Conservation (phyloP, 108 stramenopile species). For the Fistulifera solaris region DNA sequence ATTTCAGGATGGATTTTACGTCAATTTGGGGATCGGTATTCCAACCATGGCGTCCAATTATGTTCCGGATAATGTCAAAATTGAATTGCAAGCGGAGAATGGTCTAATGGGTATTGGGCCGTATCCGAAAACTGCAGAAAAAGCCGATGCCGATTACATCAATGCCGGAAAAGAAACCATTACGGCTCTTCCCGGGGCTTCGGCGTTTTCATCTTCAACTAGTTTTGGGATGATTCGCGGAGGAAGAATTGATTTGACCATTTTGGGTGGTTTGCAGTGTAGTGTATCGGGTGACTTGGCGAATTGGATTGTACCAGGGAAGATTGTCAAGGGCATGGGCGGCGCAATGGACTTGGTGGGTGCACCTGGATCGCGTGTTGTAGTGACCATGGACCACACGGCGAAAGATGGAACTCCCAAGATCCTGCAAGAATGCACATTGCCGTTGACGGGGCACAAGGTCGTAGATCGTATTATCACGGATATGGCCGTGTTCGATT, state of each 20-base stretch:
- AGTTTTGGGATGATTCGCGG: slow-evolving; percentile 93
- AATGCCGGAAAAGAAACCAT: slow-evolving; percentile 94
- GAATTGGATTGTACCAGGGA: slow-evolving; percentile 93
- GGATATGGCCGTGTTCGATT: slow-evolving; percentile 87
- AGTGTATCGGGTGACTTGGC: slow-evolving; percentile 83
- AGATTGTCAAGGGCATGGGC: slow-evolving; percentile 89
- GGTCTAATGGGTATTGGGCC: slow-evolving; percentile 88
- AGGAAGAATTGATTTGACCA: slow-evolving; percentile 85
- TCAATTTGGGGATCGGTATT: slow-evolving; percentile 90
- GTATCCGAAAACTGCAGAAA: slow-evolving; percentile 53
- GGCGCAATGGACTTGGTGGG: slow-evolving; percentile 92
- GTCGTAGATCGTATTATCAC: slow-evolving; percentile 93
- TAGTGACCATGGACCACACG: slow-evolving; percentile 92
- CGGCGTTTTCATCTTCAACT: slow-evolving; percentile 66
- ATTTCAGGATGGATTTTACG: slow-evolving; percentile 90
- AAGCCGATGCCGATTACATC: slow-evolving; percentile 79
- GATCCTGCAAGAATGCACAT: slow-evolving; percentile 70
- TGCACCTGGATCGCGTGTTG: slow-evolving; percentile 66
- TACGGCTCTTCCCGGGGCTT: slow-evolving; percentile 64
- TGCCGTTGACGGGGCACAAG: slow-evolving; percentile 81
- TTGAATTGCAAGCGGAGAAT: slow-evolving; percentile 90
- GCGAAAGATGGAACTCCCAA: slow-evolving; percentile 84
- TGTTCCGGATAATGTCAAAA: slow-evolving; percentile 76
- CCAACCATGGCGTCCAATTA: slow-evolving; percentile 83
- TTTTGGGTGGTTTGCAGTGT: slow-evolving; percentile 87